Evolutionary conservation across 352 stramenopile species (phyloP).

Genomic region (Pythium biforme): DNA sequence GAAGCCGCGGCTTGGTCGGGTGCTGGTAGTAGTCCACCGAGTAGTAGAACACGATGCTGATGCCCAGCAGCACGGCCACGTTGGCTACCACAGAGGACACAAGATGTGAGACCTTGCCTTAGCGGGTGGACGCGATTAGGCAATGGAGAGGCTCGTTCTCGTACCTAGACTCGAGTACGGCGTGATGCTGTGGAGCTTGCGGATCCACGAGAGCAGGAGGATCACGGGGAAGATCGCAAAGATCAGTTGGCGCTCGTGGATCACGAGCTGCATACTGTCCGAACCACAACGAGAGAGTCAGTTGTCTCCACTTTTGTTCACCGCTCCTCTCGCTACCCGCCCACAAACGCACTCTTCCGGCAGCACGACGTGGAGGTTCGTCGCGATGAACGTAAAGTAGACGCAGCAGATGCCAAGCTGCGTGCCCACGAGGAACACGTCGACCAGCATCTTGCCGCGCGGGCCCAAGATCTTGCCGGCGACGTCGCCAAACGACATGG

Average conservation of each 20-base stretch:
- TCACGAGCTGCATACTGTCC: conserved; percentile 43
- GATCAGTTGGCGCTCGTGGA: conserved; percentile 78
- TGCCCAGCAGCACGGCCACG: conserved; percentile 55
- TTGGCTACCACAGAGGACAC: conserved; percentile 37
- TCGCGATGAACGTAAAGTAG: conserved; percentile 84
- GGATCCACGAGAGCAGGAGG: conserved; percentile 74
- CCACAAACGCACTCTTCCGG: conserved; percentile 52
- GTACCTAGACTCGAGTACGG: conserved; percentile 70
- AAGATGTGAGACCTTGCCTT: not conserved
- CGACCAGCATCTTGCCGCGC: conserved; percentile 64
- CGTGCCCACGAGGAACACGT: conserved; percentile 77
- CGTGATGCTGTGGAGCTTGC: conserved; percentile 69
- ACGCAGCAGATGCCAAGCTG: conserved; percentile 83
- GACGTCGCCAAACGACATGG: conserved; percentile 78
- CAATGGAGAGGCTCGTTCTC: not conserved
- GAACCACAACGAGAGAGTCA: not conserved
- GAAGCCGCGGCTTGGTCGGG: conserved; percentile 27
- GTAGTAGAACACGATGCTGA: conserved; percentile 84
- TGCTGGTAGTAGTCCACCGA: conserved; percentile 59
- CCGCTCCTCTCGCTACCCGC: no score
- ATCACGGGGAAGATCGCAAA: conserved; percentile 71
- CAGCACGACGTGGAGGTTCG: conserved; percentile 76
- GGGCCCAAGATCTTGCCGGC: conserved; percentile 54
- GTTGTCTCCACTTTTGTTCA: no score
- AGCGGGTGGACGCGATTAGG: no score